Evolutionary conservation across 164 flowering plant species (phyloP).

Genomic region (Aristolochia californica): DNA sequence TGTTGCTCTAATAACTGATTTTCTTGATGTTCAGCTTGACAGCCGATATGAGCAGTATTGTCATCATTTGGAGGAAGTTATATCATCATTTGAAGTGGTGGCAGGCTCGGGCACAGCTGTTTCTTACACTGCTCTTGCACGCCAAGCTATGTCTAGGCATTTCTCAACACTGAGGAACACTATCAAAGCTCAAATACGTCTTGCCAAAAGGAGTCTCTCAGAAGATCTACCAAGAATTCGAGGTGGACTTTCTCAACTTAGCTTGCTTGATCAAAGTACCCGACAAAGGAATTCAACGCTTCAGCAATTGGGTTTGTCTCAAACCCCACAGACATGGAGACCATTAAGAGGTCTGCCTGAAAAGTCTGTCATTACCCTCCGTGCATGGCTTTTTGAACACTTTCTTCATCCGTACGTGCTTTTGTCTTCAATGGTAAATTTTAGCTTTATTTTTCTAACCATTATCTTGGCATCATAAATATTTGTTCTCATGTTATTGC

Average conservation of each 20-base stretch:
- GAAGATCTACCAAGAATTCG: constrained; percentile 37
- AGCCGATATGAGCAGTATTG: constrained; percentile 60
- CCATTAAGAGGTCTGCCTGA: constrained; percentile 87
- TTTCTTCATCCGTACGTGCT: constrained; percentile 79
- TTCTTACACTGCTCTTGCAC: constrained; percentile 63
- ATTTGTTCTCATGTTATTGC: constrained; percentile 2
- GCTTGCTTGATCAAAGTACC: constrained; percentile 43
- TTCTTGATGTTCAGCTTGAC: constrained; percentile 47
- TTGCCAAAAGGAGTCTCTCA: constrained; percentile 22
- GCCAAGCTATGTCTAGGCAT: constrained; percentile 77
- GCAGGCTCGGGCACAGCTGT: constrained; percentile 71
- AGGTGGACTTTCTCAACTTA: constrained; percentile 41
- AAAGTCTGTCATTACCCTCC: constrained; percentile 66
- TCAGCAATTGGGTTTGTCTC: constrained; percentile 55
- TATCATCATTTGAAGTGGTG: constrained; percentile 53
- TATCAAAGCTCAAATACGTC: constrained; percentile 43
- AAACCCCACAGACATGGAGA: constrained; percentile 57
- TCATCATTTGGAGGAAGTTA: constrained; percentile 56
- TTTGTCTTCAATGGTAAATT: neutral
- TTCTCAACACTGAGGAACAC: constrained; percentile 62
- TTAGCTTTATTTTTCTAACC: neutral
- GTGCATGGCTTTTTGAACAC: constrained; percentile 91
- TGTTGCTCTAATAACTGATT: neutral
- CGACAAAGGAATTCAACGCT: constrained; percentile 33
- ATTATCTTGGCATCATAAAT: constrained; percentile 1